phyloP scores from a whole-genome alignment of 441 rosid genomes.

The Erodium moschatum region DNA sequence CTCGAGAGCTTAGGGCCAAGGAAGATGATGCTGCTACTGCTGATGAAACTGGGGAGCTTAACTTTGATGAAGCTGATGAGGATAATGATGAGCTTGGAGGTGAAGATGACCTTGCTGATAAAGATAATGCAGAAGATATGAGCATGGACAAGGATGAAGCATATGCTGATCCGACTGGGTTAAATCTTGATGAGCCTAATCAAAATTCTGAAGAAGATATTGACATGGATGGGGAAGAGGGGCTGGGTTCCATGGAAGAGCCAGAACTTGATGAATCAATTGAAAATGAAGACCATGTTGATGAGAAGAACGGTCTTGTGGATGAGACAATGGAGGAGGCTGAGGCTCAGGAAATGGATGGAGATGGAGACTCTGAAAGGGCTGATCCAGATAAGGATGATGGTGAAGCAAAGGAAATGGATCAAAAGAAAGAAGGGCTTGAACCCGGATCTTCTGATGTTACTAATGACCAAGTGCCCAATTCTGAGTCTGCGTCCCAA shows the following conservation, averaged over 20 bases:
- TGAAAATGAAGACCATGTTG: slow-evolving; percentile 36
- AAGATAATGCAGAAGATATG: slow-evolving; percentile 49
- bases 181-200: slow-evolving; percentile 47
- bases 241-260: slow-evolving; percentile 42
- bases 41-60: slow-evolving; percentile 39
- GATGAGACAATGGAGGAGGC: slow-evolving; percentile 46
- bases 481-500: slow-evolving; percentile 50
- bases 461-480: slow-evolving; percentile 34
- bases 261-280: slow-evolving; percentile 23
- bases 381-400: slow-evolving; percentile 32
- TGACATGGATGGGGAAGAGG: slow-evolving; percentile 43
- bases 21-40: slow-evolving; percentile 43
- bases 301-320: slow-evolving; percentile 29
- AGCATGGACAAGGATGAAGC: slow-evolving; percentile 59
- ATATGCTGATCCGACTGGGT: slow-evolving; percentile 54
- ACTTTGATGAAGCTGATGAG: slow-evolving; percentile 36
- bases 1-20: slow-evolving; percentile 79
- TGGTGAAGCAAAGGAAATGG: slow-evolving; percentile 37
- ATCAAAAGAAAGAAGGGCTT: slow-evolving; percentile 32
- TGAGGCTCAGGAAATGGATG: slow-evolving; percentile 37
- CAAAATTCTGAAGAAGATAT: slow-evolving; percentile 42
- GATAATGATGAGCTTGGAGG: slow-evolving; percentile 36
- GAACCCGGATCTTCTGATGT: slow-evolving; percentile 37
- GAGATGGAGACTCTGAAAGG: slow-evolving; percentile 34
- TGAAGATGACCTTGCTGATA: slow-evolving; percentile 41